Evolutionary conservation across 2,329 filamentous ascomycete genomes (phyloP).

Genomic region (Penicillium polonicum): DNA sequence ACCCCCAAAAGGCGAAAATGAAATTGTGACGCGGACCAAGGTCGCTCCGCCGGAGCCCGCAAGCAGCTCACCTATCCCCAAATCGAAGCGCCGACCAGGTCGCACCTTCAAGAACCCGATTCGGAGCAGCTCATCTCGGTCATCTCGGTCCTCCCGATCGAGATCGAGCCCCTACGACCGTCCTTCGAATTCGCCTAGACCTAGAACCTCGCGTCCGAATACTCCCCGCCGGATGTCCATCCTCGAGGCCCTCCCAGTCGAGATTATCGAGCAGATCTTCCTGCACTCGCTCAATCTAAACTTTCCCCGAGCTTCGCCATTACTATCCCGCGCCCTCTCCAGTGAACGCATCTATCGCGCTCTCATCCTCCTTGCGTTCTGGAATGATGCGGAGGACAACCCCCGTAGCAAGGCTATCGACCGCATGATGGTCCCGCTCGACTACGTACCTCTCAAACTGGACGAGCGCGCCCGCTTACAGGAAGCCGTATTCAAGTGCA

Average conservation of each 20-base stretch:
- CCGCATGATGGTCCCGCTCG: constrained; percentile 36
- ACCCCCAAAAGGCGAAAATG: neutral
- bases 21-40: neutral
- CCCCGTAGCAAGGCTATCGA: constrained; percentile 22
- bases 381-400: constrained; percentile 27
- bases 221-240: constrained; percentile 23
- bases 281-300: constrained; percentile 49
- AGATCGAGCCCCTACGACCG: constrained; percentile 6
- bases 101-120: constrained; percentile 12
- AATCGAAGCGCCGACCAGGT: constrained; percentile 9
- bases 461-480: constrained; percentile 37
- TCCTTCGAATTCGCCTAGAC: constrained; percentile 6
- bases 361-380: constrained; percentile 44
- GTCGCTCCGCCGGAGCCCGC: neutral
- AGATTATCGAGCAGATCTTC: constrained; percentile 55
- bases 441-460: constrained; percentile 32
- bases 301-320: constrained; percentile 43
- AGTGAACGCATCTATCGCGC: constrained; percentile 42
- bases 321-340: constrained; percentile 42
- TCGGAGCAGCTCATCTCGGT: constrained; percentile 4
- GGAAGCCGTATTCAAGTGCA: constrained; percentile 34
- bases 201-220: neutral
- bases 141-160: constrained; percentile 6
- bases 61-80: neutral
- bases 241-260: constrained; percentile 50